Conservation (phyloP, 495 filamentous ascomycete species). For the Astrothelium macrocarpum region DNA sequence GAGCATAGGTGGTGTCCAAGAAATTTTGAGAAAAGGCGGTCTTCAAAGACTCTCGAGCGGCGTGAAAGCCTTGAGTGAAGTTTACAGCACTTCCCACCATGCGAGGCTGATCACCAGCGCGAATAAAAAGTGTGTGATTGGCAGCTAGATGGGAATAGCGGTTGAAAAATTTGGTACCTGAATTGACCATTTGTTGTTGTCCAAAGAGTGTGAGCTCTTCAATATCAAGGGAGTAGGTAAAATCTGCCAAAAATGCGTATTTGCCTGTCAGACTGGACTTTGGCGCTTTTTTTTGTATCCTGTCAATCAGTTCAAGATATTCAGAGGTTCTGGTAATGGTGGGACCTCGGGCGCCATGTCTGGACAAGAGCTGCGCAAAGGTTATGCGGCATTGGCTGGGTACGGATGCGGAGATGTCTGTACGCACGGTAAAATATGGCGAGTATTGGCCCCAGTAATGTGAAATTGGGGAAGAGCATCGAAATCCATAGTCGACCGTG, state of each 20-base stretch:
- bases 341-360: conserved; percentile 78
- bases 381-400: conserved; percentile 59
- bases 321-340: conserved; percentile 48
- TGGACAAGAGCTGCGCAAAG: conserved; percentile 68
- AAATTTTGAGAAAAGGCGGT: conserved; percentile 18
- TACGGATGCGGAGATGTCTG: conserved; percentile 45
- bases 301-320: conserved; percentile 48
- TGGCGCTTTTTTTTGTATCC: conserved; percentile 49
- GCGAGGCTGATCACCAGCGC: conserved; percentile 58
- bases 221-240: conserved; percentile 61
- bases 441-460: conserved; percentile 79
- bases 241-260: conserved; percentile 55
- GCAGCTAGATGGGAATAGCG: conserved; percentile 53
- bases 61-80: conserved; percentile 62
- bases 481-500: conserved; percentile 51
- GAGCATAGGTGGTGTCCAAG: conserved; percentile 31
- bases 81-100: conserved; percentile 65
- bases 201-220: conserved; percentile 69
- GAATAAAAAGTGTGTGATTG: conserved; percentile 54
- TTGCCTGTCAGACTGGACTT: conserved; percentile 40
- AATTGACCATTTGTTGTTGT: conserved; percentile 61
- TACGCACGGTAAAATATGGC: conserved; percentile 65
- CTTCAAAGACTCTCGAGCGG: conserved; percentile 24
- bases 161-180: conserved; percentile 61
- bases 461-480: conserved; percentile 48